Percentiles rank a stretch among this genome's conserved stretches.
Conservation (phyloP, 2,329 filamentous ascomycete species). For the Colletotrichum gloeosporioides region DNA sequence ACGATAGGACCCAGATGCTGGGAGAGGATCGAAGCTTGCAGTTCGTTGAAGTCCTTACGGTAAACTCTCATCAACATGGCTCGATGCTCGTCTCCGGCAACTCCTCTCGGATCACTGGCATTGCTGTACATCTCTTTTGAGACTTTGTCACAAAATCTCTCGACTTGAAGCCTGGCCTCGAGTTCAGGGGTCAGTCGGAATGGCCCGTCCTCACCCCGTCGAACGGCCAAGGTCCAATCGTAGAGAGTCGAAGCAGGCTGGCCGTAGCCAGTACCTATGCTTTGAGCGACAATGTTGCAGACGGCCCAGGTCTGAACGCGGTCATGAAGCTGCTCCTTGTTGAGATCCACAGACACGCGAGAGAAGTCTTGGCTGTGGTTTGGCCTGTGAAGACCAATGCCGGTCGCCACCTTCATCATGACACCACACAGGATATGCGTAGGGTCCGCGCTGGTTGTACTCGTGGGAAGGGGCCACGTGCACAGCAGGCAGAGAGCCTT, state of each 20-base stretch:
- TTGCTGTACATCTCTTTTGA: conserved; percentile 83
- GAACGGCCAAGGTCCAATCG: conserved; percentile 73
- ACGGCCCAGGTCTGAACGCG: conserved; percentile 83
- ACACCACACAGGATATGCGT: conserved; percentile 83
- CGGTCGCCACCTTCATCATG: conserved; percentile 88
- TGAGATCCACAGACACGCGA: conserved; percentile 74
- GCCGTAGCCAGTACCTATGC: conserved; percentile 82
- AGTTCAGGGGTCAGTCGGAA: conserved; percentile 67
- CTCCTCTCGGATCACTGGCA: conserved; percentile 73
- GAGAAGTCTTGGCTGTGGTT: conserved; percentile 87
- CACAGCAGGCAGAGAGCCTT: conserved; percentile 82
- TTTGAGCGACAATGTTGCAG: conserved; percentile 84
- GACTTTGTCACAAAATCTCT: conserved; percentile 78
- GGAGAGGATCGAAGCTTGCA: conserved; percentile 65
- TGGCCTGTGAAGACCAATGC: conserved; percentile 81
- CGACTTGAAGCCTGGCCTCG: conserved; percentile 72
- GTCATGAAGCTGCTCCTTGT: conserved; percentile 80
- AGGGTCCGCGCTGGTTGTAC: conserved; percentile 78
- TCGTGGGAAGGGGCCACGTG: conserved; percentile 84
- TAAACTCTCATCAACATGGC: conserved; percentile 72
- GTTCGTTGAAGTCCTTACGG: conserved; percentile 67
- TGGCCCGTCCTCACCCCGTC: conserved; percentile 64
- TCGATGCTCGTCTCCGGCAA: conserved; percentile 70
- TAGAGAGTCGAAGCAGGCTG: conserved; percentile 81
- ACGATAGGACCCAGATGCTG: conserved; percentile 63